These are phyloP conservation scores for Trichoderma lentiforme DNA, from an alignment of 2,329 filamentous ascomycete genomes.

Conservation along the genomic window DNA sequence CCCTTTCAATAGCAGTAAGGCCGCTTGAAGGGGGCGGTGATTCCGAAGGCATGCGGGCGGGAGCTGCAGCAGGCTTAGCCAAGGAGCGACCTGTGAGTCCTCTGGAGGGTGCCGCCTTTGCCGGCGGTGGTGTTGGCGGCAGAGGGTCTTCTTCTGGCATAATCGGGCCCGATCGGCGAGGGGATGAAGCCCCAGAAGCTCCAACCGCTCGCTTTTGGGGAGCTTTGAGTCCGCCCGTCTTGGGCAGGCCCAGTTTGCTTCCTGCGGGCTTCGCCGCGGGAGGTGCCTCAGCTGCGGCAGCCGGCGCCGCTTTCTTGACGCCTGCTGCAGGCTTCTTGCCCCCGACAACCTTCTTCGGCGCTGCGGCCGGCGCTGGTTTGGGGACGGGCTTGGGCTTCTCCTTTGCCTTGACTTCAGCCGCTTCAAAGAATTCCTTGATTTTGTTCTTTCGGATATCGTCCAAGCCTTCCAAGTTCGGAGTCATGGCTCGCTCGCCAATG, in stretches of 20 bases:
- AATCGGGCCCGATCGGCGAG: slow-evolving; percentile 48
- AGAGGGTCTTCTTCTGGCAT: slow-evolving; percentile 58
- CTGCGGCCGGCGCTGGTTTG: slow-evolving; percentile 45
- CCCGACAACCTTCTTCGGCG: slow-evolving; percentile 43
- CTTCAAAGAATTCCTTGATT: slow-evolving; percentile 86
- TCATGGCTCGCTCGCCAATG: slow-evolving; percentile 94
- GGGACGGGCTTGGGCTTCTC: slow-evolving; percentile 79
- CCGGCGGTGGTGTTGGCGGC: slow-evolving; percentile 53
- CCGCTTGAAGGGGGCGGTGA: slow-evolving; percentile 62
- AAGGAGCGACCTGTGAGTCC: slow-evolving; percentile 84
- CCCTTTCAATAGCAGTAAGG: slow-evolving; percentile 74
- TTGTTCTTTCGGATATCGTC: slow-evolving; percentile 96
- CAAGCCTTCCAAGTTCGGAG: slow-evolving; percentile 81
- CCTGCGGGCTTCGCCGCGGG: slow-evolving; percentile 50
- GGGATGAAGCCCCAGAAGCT: slow-evolving; percentile 50
- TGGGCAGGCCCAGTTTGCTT: slow-evolving; percentile 56
- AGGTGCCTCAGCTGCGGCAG: slow-evolving; percentile 51
- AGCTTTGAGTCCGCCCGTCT: slow-evolving; percentile 55
- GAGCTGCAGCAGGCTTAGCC: slow-evolving; percentile 63
- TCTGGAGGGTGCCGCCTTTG: slow-evolving; percentile 62
- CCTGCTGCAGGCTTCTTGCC: slow-evolving; percentile 46
- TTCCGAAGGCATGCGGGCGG: slow-evolving; percentile 48
- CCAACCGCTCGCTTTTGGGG: slow-evolving; percentile 55
- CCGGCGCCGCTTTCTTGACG: slow-evolving; percentile 34
- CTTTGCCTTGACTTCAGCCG: slow-evolving; percentile 48